phyloP scores from a whole-genome alignment of 495 filamentous ascomycete genomes.

The Bathelium albidoporum region DNA sequence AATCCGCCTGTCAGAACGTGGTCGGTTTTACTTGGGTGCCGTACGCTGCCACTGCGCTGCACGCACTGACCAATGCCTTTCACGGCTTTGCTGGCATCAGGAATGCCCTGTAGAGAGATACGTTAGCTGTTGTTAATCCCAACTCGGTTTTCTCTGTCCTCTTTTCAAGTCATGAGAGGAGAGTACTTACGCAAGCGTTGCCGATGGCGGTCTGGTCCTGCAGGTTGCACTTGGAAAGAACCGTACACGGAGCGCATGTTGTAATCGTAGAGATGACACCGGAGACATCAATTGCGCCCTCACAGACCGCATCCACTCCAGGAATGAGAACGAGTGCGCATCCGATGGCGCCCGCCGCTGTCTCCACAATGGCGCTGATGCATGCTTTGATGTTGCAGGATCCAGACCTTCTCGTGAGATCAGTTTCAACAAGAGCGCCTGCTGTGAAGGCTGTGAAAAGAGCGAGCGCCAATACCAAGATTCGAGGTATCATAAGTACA shows the following conservation, averaged over 20 bases:
- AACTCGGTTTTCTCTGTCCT: neutral
- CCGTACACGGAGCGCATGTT: neutral
- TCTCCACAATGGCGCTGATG: neutral
- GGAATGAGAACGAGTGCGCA: neutral
- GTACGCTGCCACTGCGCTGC: neutral
- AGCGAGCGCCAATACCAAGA: too few species aligned
- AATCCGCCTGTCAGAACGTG: neutral
- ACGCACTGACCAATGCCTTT: neutral
- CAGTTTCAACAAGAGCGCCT: too few species aligned
- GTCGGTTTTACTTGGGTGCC: neutral
- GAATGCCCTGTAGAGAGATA: neutral
- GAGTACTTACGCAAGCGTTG: neutral
- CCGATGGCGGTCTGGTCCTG: neutral
- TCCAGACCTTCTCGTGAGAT: too few species aligned
- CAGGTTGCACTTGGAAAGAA: neutral
- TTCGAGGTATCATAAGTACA: too few species aligned
- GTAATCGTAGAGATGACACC: neutral
- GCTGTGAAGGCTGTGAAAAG: too few species aligned
- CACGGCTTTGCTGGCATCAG: neutral
- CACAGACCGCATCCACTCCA: neutral
- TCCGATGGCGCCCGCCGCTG: neutral
- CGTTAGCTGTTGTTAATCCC: neutral
- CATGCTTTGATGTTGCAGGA: neutral
- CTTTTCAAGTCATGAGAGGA: neutral
- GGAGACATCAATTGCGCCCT: neutral